A percentile compares a stretch with the other conserved stretches of the same genome.
phyloP scores from a whole-genome alignment of 257 asterid species.

The Hygrophila difformis region DNA sequence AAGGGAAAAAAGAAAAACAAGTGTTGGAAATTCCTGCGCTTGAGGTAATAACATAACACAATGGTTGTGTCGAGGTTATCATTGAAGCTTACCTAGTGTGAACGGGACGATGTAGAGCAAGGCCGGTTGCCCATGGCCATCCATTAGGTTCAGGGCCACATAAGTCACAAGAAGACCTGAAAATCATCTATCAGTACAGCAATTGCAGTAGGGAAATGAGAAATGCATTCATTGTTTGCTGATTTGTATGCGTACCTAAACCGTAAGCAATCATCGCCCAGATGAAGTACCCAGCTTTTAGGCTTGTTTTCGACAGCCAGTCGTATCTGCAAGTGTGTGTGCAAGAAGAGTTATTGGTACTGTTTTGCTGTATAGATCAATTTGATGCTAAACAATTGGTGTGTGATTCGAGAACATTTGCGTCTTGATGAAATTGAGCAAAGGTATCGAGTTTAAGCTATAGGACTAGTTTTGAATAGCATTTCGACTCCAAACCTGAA shows the following conservation, averaged over 20 bases:
- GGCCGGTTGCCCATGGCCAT: constrained; percentile 98
- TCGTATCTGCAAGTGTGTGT: constrained; percentile 90
- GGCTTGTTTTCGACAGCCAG: constrained; percentile 77
- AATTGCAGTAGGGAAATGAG: neutral
- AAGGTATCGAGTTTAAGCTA: too few relatives aligned
- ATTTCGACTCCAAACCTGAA: constrained; percentile 26
- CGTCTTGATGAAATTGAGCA: too few relatives aligned
- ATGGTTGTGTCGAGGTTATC: too few relatives aligned
- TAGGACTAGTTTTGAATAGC: neutral
- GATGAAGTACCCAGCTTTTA: constrained; percentile 71
- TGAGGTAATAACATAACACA: too few relatives aligned
- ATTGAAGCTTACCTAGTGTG: constrained; percentile 57
- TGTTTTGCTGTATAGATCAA: too few relatives aligned
- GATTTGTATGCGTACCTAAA: constrained; percentile 34
- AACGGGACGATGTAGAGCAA: constrained; percentile 97
- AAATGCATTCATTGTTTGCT: too few relatives aligned
- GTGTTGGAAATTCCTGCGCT: too few relatives aligned
- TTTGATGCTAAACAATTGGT: too few relatives aligned
- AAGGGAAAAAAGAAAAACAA: too few relatives aligned
- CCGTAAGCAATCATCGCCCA: constrained; percentile 95
- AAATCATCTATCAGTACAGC: neutral
- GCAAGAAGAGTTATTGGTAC: too few relatives aligned
- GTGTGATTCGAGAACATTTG: too few relatives aligned
- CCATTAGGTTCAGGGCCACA: constrained; percentile 90
- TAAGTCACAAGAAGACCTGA: constrained; percentile 87